These are phyloP conservation scores for Acephala macrosclerotiorum DNA, from an alignment of 2,329 filamentous ascomycete species.

Conservation along the genomic window DNA sequence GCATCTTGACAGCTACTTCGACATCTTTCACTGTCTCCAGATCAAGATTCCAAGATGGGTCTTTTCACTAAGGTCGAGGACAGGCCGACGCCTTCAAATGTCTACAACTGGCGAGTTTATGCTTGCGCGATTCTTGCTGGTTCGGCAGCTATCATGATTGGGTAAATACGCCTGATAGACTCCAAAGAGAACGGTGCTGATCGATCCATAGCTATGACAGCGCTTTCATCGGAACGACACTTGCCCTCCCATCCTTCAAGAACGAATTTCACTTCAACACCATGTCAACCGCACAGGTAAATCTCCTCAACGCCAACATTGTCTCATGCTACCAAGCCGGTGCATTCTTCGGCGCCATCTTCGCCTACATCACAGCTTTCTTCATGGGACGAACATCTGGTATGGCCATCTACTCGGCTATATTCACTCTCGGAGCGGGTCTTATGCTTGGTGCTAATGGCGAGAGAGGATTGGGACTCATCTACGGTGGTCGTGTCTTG, in stretches of 20 bases:
- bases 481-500: slow-evolving; percentile 68
- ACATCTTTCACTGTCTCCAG: slow-evolving; percentile 4
- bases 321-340: slow-evolving; percentile 84
- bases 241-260: slow-evolving; percentile 73
- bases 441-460: slow-evolving; percentile 74
- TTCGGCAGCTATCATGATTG: slow-evolving; percentile 64
- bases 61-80: slow-evolving; percentile 62
- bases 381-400: slow-evolving; percentile 72
- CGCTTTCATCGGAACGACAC: slow-evolving; percentile 80
- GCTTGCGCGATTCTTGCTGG: slow-evolving; percentile 60
- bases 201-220: slow-evolving; percentile 56
- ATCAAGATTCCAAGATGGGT: slow-evolving; percentile 38
- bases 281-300: slow-evolving; percentile 54
- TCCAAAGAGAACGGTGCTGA: neutral
- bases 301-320: slow-evolving; percentile 75
- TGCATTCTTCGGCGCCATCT: slow-evolving; percentile 81
- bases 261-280: slow-evolving; percentile 70
- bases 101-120: slow-evolving; percentile 70
- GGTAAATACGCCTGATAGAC: slow-evolving; percentile 33
- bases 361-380: slow-evolving; percentile 70
- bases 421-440: slow-evolving; percentile 76
- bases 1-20: slow-evolving; percentile 5
- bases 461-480: slow-evolving; percentile 67
- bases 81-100: slow-evolving; percentile 61
- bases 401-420: slow-evolving; percentile 63